phyloP scores from a whole-genome alignment of 2,329 filamentous ascomycete genomes.

The Davidsoniella eucalypti region DNA sequence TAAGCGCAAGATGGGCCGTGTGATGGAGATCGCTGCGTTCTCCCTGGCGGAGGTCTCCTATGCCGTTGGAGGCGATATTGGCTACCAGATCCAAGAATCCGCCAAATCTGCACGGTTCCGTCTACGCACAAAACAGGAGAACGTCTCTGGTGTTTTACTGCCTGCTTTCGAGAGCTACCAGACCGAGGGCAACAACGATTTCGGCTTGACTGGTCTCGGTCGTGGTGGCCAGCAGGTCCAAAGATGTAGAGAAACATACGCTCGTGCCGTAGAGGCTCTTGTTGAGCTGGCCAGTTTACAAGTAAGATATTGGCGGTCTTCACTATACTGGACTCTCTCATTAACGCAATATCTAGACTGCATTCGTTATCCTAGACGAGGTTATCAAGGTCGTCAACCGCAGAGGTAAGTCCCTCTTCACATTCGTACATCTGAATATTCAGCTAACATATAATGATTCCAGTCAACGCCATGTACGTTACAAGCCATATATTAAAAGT shows the following conservation, averaged over 20 bases:
- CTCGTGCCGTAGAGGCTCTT: slow-evolving; percentile 83
- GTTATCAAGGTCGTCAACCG: slow-evolving; percentile 99
- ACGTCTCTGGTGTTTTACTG: slow-evolving; percentile 90
- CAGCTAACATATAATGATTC: slow-evolving; percentile 15
- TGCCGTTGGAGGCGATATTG: slow-evolving; percentile 86
- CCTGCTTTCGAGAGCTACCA: slow-evolving; percentile 86
- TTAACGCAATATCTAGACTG: slow-evolving; percentile 42
- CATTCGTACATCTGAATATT: not conserved
- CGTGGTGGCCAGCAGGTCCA: slow-evolving; percentile 97
- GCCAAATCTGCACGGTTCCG: slow-evolving; percentile 86
- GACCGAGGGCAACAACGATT: slow-evolving; percentile 83
- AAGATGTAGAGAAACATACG: slow-evolving; percentile 87
- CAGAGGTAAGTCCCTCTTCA: slow-evolving; percentile 43
- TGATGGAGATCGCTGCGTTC: slow-evolving; percentile 98
- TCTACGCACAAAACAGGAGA: slow-evolving; percentile 89
- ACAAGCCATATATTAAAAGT: slow-evolving; percentile 14
- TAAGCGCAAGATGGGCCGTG: slow-evolving; percentile 96
- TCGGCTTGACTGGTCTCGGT: slow-evolving; percentile 84
- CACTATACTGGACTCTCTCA: not conserved
- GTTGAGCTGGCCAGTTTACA: slow-evolving; percentile 90
- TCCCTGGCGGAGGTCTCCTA: slow-evolving; percentile 96
- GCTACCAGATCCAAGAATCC: slow-evolving; percentile 93
- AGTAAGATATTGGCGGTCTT: slow-evolving; percentile 20
- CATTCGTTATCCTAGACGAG: slow-evolving; percentile 94
- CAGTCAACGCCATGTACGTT: slow-evolving; percentile 79